Evolutionary conservation across 208 protist genomes (phyloP).

Genomic region (Trypanosoma caninum): DNA sequence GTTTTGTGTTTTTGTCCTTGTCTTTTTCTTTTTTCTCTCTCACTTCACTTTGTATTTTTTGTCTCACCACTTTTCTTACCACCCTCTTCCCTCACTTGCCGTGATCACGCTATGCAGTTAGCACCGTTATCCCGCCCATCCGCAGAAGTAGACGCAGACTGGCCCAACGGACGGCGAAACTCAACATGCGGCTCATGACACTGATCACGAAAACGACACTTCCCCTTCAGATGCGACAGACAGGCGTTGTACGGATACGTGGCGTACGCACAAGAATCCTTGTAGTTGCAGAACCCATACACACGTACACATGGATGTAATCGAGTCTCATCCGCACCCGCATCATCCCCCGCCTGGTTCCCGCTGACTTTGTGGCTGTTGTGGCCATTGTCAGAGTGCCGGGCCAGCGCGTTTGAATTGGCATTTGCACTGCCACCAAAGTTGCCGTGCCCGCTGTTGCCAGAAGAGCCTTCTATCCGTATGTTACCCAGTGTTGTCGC

Average conservation of each 20-base stretch:
- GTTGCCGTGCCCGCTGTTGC: constrained; percentile 4
- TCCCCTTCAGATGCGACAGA: constrained; percentile 85
- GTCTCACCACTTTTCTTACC: no score
- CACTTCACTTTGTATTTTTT: no score
- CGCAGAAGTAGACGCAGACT: constrained; percentile 22
- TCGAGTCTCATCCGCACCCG: constrained; percentile 39
- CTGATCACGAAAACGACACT: constrained; percentile 82
- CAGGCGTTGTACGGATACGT: constrained; percentile 88
- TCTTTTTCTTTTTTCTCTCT: no score
- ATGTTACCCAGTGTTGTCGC: constrained; percentile 23
- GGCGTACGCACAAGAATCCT: constrained; percentile 78
- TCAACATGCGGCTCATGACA: constrained; percentile 89
- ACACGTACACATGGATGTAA: constrained; percentile 87
- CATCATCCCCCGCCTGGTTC: constrained; percentile 5
- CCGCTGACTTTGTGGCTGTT: constrained; percentile 6
- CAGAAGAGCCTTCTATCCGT: constrained; percentile 8
- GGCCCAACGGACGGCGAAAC: constrained; percentile 64
- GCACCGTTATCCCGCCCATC: neutral
- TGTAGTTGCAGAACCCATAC: constrained; percentile 90
- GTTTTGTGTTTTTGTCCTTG: no score
- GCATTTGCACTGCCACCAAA: constrained; percentile 21
- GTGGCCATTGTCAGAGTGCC: constrained; percentile 2
- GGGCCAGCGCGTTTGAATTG: neutral
- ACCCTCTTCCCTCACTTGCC: constrained; percentile 1
- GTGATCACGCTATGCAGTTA: neutral